phyloP scores from a whole-genome alignment of 192 early-diverging fungal genomes.

The Powellomyces hirtus region DNA sequence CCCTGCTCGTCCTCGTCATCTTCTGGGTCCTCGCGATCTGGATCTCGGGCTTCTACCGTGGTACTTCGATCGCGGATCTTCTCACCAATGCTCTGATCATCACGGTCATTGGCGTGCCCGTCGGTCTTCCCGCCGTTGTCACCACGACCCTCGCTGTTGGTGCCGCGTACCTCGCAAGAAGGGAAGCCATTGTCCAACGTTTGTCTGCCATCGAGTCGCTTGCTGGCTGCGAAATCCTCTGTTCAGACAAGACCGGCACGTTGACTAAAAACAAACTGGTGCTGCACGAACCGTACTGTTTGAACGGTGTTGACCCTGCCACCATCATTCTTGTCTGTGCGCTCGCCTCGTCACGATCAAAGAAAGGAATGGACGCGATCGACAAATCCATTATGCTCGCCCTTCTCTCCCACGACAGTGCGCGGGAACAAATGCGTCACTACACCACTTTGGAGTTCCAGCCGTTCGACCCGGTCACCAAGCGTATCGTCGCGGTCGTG shows the following conservation, averaged over 20 bases:
- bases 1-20: slow-evolving; percentile 28
- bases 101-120: slow-evolving; percentile 81
- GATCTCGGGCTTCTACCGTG: slow-evolving; percentile 46
- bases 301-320: slow-evolving; percentile 34
- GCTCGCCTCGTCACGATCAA: background rate
- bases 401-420: slow-evolving; percentile 5
- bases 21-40: slow-evolving; percentile 41
- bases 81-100: slow-evolving; percentile 70
- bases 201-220: slow-evolving; percentile 84
- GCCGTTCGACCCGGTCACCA: slow-evolving; percentile 52
- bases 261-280: slow-evolving; percentile 79
- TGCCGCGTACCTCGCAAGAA: slow-evolving; percentile 76
- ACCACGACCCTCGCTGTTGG: slow-evolving; percentile 82
- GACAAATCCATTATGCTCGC: slow-evolving; percentile 48
- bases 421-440: background rate
- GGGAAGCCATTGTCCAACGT: slow-evolving; percentile 79
- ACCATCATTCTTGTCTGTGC: slow-evolving; percentile 54
- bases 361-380: slow-evolving; percentile 68
- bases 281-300: slow-evolving; percentile 14
- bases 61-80: slow-evolving; percentile 72
- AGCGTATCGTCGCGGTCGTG: slow-evolving; percentile 79
- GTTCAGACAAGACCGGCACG: slow-evolving; percentile 93
- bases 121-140: slow-evolving; percentile 85
- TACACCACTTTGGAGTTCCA: slow-evolving; percentile 22
- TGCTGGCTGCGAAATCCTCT: slow-evolving; percentile 68